These are phyloP conservation scores for Aspergillus intermedius DNA, from an alignment of 2,329 filamentous ascomycete genomes.

Conservation along the genomic window DNA sequence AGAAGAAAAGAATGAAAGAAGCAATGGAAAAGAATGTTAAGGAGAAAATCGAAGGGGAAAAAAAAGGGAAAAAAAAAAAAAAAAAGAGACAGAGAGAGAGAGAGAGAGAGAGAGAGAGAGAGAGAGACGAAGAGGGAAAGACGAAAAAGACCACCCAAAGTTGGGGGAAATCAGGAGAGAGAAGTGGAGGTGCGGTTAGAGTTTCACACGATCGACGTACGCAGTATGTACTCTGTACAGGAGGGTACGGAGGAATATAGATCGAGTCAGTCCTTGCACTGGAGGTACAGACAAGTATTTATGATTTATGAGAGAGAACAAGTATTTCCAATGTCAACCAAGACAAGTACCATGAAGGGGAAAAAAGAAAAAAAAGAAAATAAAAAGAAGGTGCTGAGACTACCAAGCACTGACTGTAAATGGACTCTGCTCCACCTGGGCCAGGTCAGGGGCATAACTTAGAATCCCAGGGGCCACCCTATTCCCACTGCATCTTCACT, in stretches of 20 bases:
- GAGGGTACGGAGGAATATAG: neutral
- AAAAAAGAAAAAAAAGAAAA: too few species aligned
- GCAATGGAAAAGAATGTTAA: too few species aligned
- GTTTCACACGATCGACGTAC: neutral
- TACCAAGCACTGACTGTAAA: too few species aligned
- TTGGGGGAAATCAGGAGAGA: constrained; percentile 4
- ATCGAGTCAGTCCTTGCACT: neutral
- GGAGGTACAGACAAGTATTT: neutral
- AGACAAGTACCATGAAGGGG: too few species aligned
- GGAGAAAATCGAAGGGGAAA: neutral
- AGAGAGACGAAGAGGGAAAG: constrained; percentile 1
- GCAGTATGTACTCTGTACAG: neutral
- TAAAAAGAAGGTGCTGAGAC: too few species aligned
- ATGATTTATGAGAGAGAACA: too few species aligned
- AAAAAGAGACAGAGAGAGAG: constrained; percentile 1
- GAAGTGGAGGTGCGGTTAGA: neutral
- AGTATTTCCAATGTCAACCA: too few species aligned
- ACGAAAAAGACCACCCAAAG: constrained; percentile 1
- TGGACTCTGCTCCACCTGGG: too few species aligned
- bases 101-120: constrained; percentile 1
- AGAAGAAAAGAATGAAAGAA: too few species aligned
- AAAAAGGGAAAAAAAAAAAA: neutral
- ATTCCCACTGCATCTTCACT: too few species aligned
- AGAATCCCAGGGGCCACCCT: too few species aligned
- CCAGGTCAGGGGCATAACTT: too few species aligned